Percentiles rank a stretch among this genome's conserved stretches.
Conservation (phyloP, 1,284 basidiomycete genomes). For the Irpex sp. region DNA sequence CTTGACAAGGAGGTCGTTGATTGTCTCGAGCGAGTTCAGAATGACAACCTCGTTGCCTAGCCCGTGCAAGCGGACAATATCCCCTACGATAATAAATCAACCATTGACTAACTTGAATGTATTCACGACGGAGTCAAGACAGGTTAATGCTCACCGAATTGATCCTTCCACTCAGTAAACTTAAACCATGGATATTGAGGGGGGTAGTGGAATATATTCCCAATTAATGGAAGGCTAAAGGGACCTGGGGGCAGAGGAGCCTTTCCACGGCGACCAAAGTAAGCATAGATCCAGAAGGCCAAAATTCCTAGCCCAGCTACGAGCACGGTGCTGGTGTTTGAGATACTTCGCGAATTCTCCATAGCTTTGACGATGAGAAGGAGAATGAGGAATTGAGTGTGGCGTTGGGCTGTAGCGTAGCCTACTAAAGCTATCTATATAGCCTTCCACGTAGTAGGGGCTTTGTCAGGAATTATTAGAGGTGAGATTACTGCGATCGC, state of each 20-base stretch:
- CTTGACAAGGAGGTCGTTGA: constrained; percentile 51
- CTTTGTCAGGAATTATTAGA: too few species aligned
- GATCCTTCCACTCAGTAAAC: constrained; percentile 1
- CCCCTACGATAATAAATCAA: constrained; percentile 8
- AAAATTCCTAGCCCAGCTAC: too few species aligned
- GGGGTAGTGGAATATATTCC: neutral
- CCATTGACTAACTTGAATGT: neutral
- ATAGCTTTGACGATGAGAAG: too few species aligned
- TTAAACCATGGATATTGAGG: neutral
- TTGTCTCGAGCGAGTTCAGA: constrained; percentile 33
- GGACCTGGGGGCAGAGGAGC: neutral
- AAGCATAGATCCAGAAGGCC: neutral
- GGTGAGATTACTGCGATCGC: too few species aligned
- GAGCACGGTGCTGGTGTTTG: too few species aligned
- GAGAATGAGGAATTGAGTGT: too few species aligned
- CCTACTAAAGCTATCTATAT: too few species aligned
- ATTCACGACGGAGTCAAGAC: neutral
- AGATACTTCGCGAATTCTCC: too few species aligned
- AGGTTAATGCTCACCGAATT: neutral
- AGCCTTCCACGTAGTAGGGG: too few species aligned
- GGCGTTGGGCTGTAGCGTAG: too few species aligned
- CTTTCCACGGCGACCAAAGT: neutral
- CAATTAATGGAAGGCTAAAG: neutral
- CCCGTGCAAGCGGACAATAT: constrained; percentile 30
- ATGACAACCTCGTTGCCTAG: constrained; percentile 13